Conservation (phyloP, 2,329 filamentous ascomycete genomes). For the Fusarium sp. region DNA sequence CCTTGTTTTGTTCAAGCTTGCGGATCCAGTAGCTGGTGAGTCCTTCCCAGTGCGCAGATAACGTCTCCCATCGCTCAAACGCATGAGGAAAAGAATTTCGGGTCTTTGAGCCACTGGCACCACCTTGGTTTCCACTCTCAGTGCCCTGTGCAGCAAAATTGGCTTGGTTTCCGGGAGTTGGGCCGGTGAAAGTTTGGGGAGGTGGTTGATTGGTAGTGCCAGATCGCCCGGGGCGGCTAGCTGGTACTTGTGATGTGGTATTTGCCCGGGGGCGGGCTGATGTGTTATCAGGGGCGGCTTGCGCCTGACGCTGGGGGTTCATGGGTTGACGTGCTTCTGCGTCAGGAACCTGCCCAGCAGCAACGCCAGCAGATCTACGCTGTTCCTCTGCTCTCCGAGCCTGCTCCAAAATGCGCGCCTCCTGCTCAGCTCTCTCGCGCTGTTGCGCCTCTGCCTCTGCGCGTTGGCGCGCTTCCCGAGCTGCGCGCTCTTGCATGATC, state of each 20-base stretch:
- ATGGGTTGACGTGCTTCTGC: conserved; percentile 45
- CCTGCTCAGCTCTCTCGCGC: conserved; percentile 66
- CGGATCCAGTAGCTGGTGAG: conserved; percentile 98
- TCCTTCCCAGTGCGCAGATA: conserved; percentile 98
- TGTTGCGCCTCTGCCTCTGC: conserved; percentile 72
- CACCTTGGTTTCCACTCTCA: conserved; percentile 29
- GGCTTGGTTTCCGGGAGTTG: conserved; percentile 28
- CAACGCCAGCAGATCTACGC: conserved; percentile 65
- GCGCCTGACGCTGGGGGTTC: conserved; percentile 48
- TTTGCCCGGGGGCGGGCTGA: conserved; percentile 41
- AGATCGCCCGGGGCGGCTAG: conserved; percentile 35
- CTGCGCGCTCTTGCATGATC: conserved; percentile 88
- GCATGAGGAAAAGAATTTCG: conserved; percentile 90
- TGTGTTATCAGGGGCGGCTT: conserved; percentile 40
- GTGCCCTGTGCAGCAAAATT: conserved; percentile 26
- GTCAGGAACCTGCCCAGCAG: conserved; percentile 48
- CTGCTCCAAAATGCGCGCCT: conserved; percentile 64
- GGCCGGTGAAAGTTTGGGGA: conserved; percentile 35
- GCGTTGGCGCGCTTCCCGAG: conserved; percentile 76
- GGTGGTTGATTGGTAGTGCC: conserved; percentile 21
- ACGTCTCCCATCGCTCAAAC: conserved; percentile 95
- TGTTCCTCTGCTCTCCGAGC: conserved; percentile 63
- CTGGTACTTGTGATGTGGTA: conserved; percentile 40
- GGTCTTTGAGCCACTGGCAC: conserved; percentile 49
- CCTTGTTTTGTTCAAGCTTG: conserved; percentile 87